Evolutionary conservation across 164 flowering plant species (phyloP).

Genomic region (Warburgia ugandensis): DNA sequence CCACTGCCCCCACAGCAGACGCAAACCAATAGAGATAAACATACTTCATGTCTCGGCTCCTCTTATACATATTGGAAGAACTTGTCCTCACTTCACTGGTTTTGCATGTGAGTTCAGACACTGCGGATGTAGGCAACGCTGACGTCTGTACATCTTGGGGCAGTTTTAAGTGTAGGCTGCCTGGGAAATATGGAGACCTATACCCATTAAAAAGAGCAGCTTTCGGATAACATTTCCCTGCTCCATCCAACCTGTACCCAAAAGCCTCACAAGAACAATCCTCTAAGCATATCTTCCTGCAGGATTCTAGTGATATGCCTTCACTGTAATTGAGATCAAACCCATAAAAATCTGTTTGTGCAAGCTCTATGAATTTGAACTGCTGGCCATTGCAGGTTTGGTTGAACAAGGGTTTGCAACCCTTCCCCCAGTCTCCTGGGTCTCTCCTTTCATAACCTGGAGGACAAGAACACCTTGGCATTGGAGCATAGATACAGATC

Average conservation of each 20-base stretch:
- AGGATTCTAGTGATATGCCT: conserved; percentile 4
- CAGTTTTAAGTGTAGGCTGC: conserved; percentile 7
- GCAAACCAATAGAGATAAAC: conserved; percentile 9
- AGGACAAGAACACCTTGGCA: conserved; percentile 15
- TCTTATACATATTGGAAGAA: conserved; percentile 1
- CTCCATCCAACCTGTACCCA: conserved; percentile 8
- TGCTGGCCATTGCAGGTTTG: conserved; percentile 1
- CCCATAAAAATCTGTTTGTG: conserved; percentile 15
- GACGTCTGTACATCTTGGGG: conserved; percentile 2
- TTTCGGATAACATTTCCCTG: conserved; percentile 12
- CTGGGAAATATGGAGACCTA: conserved; percentile 1
- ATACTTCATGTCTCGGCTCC: background rate
- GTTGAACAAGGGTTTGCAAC: conserved; percentile 15
- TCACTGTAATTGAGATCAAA: conserved; percentile 7
- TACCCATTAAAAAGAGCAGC: conserved; percentile 9
- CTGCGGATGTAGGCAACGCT: background rate
- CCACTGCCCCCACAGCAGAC: conserved; percentile 12
- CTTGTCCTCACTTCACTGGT: background rate
- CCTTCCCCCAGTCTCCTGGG: conserved; percentile 15
- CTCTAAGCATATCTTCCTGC: conserved; percentile 11
- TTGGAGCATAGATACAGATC: conserved; percentile 14
- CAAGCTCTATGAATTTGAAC: conserved; percentile 12
- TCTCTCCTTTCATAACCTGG: conserved; percentile 13
- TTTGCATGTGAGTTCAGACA: background rate
- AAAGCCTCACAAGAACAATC: conserved; percentile 16